Percentiles rank a stretch among this genome's conserved stretches.
These are phyloP conservation scores for Agaricus sinodeliciosus DNA, from an alignment of 768 basidiomycete genomes.

Conservation along the genomic window DNA sequence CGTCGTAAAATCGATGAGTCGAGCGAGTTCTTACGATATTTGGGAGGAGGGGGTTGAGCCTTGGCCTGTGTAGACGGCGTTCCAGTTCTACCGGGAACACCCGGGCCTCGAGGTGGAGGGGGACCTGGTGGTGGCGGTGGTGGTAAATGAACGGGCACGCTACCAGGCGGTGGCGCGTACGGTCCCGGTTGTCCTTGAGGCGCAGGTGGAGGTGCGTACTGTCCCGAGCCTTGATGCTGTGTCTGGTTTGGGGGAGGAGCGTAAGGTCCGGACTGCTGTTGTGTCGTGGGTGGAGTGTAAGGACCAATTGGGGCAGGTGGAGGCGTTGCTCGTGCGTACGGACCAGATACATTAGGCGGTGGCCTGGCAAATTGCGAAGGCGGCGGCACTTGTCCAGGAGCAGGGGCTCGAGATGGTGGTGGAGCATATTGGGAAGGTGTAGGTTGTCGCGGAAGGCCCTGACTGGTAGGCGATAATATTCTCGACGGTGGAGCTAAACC, in stretches of 20 bases:
- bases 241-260: constrained; percentile 17
- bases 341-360: constrained; percentile 25
- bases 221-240: constrained; percentile 14
- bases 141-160: constrained; percentile 6
- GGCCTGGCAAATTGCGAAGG: constrained; percentile 29
- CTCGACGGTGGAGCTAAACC: constrained; percentile 27
- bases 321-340: constrained; percentile 13
- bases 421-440: constrained; percentile 45
- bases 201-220: constrained; percentile 13
- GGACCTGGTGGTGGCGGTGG: constrained; percentile 15
- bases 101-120: constrained; percentile 16
- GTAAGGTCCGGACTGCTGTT: constrained; percentile 17
- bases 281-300: constrained; percentile 17
- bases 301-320: constrained; percentile 15
- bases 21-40: constrained; percentile 36
- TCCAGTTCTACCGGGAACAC: constrained; percentile 17
- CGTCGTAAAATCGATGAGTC: background rate
- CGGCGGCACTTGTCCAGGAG: constrained; percentile 37
- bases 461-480: constrained; percentile 32
- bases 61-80: constrained; percentile 15
- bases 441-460: constrained; percentile 28
- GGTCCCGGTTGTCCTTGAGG: constrained; percentile 24
- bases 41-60: constrained; percentile 23
- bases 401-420: constrained; percentile 34
- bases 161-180: constrained; percentile 26